Evolutionary conservation across 495 filamentous ascomycete genomes (phyloP).

Genomic region (Penicillium diatomitis): DNA sequence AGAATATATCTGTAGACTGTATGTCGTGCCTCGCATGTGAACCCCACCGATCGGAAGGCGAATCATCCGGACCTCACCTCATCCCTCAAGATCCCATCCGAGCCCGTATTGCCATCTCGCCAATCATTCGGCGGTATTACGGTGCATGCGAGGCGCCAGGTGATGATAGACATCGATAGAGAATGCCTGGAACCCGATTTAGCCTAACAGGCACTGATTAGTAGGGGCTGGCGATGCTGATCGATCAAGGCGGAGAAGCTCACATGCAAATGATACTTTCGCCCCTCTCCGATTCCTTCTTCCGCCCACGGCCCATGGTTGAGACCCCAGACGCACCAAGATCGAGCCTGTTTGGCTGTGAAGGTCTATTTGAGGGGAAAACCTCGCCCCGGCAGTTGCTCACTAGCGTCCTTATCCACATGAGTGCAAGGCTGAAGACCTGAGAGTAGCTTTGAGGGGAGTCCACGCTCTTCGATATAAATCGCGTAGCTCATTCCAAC

Average conservation of each 20-base stretch:
- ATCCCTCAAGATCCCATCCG: no score
- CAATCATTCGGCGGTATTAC: no score
- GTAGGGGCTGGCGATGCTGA: not conserved
- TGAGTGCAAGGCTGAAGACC: not conserved
- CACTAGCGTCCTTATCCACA: not conserved
- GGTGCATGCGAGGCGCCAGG: no score
- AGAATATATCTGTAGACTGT: no score
- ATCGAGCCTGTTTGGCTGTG: not conserved
- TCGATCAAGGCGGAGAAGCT: not conserved
- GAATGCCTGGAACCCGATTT: not conserved
- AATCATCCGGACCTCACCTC: no score
- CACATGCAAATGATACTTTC: constrained; percentile 8
- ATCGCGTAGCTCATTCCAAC: not conserved
- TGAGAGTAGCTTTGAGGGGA: no score
- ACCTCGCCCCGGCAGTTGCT: not conserved
- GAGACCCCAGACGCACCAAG: not conserved
- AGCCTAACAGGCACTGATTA: not conserved
- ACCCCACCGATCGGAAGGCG: no score
- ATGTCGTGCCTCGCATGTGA: no score
- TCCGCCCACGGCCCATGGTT: constrained; percentile 21
- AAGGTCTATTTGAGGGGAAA: not conserved
- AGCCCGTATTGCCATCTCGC: no score
- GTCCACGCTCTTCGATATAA: no score
- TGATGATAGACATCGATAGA: not conserved
- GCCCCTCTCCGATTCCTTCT: constrained; percentile 6